Evolutionary conservation across 163 green algal genomes (phyloP).

Genomic region (Smithsoniella earleae): DNA sequence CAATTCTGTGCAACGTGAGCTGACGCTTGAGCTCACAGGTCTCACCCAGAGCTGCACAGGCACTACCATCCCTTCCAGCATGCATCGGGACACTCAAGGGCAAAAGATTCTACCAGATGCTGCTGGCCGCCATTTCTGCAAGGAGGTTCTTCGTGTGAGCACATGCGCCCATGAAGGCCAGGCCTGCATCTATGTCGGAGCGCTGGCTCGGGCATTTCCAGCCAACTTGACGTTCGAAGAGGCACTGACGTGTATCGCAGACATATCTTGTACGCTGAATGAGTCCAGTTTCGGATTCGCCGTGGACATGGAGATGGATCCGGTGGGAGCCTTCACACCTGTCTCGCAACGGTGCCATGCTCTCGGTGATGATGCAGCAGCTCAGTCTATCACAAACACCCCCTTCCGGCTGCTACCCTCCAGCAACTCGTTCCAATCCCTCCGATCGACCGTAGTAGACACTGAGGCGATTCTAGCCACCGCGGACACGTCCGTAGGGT

Average conservation of each 20-base stretch:
- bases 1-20: neutral
- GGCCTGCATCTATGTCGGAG: slow-evolving; percentile 4
- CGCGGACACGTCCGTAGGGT: no score
- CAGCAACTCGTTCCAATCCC: no score
- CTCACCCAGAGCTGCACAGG: slow-evolving; percentile 7
- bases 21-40: neutral
- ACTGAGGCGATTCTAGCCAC: no score
- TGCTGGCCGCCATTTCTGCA: no score
- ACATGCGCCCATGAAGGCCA: neutral
- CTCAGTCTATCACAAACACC: no score
- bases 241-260: slow-evolving; percentile 6
- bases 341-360: neutral
- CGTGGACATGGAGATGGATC: neutral
- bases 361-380: no score
- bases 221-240: slow-evolving; percentile 19
- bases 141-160: neutral
- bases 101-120: no score
- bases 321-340: neutral
- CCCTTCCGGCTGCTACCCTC: no score
- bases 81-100: neutral
- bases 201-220: slow-evolving; percentile 11
- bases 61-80: neutral
- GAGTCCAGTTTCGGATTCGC: neutral
- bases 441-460: no score
- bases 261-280: neutral